These are phyloP conservation scores for Lentinula novae-zelandiae DNA, from an alignment of 1,284 basidiomycete genomes.

Conservation along the genomic window DNA sequence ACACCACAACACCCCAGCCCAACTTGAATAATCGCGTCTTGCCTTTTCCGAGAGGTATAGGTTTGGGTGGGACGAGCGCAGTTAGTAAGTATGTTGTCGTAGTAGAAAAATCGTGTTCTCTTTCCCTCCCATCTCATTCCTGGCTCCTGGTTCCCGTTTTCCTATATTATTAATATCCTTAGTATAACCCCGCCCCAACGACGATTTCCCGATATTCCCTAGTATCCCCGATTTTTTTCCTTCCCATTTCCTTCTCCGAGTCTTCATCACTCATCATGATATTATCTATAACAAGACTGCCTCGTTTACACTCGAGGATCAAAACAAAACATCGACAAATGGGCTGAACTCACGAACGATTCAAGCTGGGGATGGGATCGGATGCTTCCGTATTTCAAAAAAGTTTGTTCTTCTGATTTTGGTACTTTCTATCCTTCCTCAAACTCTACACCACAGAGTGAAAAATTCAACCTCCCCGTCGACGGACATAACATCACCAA, in stretches of 20 bases:
- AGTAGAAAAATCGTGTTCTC: no score
- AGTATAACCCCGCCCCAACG: no score
- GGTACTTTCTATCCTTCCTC: no score
- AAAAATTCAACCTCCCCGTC: slow-evolving; percentile 24
- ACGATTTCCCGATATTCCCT: no score
- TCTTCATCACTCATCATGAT: no score
- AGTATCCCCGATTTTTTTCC: no score
- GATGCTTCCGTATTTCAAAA: slow-evolving; percentile 28
- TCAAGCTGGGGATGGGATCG: slow-evolving; percentile 34
- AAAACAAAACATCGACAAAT: slow-evolving; percentile 32
- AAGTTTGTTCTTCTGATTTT: slow-evolving; percentile 19
- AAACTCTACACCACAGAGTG: slow-evolving; percentile 9
- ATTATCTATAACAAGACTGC: slow-evolving; percentile 24
- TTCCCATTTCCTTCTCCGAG: no score
- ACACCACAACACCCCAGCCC: slow-evolving; percentile 18
- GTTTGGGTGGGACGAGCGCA: slow-evolving; percentile 22
- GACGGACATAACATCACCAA: slow-evolving; percentile 28
- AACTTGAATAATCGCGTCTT: slow-evolving; percentile 16
- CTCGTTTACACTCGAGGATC: slow-evolving; percentile 35
- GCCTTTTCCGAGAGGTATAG: slow-evolving; percentile 19
- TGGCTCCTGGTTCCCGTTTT: neutral
- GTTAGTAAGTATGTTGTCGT: slow-evolving; percentile 18
- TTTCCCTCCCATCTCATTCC: neutral
- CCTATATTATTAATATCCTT: no score
- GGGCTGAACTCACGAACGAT: slow-evolving; percentile 31